Evolutionary conservation across 2,329 filamentous ascomycete genomes (phyloP), one percentile per base, ranked within the genome.

Genomic region (Neurospora crassa): DNA sequence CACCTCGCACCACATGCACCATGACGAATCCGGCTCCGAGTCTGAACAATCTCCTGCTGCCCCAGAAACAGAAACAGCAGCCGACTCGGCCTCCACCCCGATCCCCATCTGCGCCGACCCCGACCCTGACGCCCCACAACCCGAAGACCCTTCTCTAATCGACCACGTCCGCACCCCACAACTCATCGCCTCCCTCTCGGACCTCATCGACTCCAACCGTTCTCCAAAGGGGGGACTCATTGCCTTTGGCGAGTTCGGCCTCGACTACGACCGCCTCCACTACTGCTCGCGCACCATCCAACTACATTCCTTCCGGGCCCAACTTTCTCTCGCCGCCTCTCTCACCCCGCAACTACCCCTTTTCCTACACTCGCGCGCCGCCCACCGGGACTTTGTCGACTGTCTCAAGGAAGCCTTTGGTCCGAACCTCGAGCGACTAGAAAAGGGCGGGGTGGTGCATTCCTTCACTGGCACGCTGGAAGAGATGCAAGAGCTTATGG

Each of bases 221-320:
- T 11, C 18, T 10, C 3, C 42, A 0, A 68, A 79, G 37, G 79
- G 88, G 0, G 79, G 87, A 0, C 85, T 92, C 53, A 90, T 93
- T 0, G 95, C 96, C 7, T 94, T 97, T 79, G 96, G 96, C 68
- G 96, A 99, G 81, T 93, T 99, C 73, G 96, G 96, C 1, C 90
- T 99, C 4, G 96, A 99, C 82, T 99, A 98, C 79, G 96, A 99
- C 82, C 89, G 96, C 1, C 83, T 99, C 43, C 92, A 93, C 77
- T 90, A 94, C 77, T 94, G 92, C 78, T 88, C 90, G 47, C 92
- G 90, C 77, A 89, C 90, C 34, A 87, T 91, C 18, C 96, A 99
- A 80, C 84, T 94, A 40, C 91, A 93, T 78, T 94, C 93, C 72
- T 99, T 99, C 79, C 89, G 90, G 59, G 87, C 88, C 7, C 96